Evolutionary conservation across 495 filamentous ascomycete genomes (phyloP), one percentile per base, ranked within the genome.

Genomic region (Letharia columbiana): DNA sequence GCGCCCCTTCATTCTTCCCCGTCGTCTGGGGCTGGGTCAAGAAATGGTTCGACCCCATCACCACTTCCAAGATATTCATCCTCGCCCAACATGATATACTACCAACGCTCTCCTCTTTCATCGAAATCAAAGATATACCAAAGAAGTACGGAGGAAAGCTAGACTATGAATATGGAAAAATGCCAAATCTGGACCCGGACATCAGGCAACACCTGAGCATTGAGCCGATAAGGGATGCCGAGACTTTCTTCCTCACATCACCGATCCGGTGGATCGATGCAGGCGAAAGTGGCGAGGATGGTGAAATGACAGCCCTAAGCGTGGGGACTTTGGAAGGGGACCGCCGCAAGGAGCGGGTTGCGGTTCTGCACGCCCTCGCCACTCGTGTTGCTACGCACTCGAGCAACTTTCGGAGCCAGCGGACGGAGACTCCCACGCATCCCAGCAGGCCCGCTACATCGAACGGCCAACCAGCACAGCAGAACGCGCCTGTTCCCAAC

Each of bases 21-120:
- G 95, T 91, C 15, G 90, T 96, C 61, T 96, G 92, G 92, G 84
- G 89, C 68, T 96, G 92, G 92, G 88, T 95, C 76, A 95, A 96
- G 80, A 86, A 87, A 72, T 96, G 92, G 92, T 96, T 96, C 73
- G 92, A 96, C 77, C 92, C 92, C 37, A 88, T 89, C 65, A 96
- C 92, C 57, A 90, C 91, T 5, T 91, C 89, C 67, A 96, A 96
- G 77, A 96, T 96, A 71, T 93, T 96, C 74, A 91, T 96, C 68
- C 83, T 96, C 65, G 81, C 80, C 61, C 76, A 84, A 33, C 71
- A 81, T 42, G 87, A 94, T 74, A 85, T 94, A 62, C 79, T 86
- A 61, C 78, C 86, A 9, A 92, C 90, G 6, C 81, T 96, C 17
- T 83, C 84, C 65, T 77, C 82, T 39, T 96, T 92, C 78, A 91